phyloP scores from a whole-genome alignment of 2,329 filamentous ascomycete genomes.

The Xylariaceae sp. region DNA sequence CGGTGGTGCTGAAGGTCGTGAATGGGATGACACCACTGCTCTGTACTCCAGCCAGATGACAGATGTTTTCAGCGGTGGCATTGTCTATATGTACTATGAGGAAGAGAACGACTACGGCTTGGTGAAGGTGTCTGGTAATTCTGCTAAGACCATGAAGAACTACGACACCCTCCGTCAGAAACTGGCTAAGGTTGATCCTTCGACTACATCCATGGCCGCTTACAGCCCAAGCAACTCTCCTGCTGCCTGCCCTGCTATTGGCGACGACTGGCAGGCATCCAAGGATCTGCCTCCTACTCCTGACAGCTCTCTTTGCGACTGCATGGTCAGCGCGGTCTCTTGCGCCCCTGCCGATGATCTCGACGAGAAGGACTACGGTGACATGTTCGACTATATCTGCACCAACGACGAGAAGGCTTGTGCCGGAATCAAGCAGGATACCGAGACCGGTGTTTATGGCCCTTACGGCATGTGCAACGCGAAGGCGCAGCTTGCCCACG shows the following conservation, averaged over 20 bases:
- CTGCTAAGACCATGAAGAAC: slow-evolving; percentile 59
- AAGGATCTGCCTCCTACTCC: slow-evolving; percentile 67
- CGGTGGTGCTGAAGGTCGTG: slow-evolving; percentile 52
- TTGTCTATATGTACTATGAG: slow-evolving; percentile 84
- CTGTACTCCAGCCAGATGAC: slow-evolving; percentile 70
- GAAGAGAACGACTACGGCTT: slow-evolving; percentile 72
- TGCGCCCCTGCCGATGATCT: slow-evolving; percentile 59
- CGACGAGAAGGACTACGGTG: slow-evolving; percentile 50
- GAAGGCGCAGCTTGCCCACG: slow-evolving; percentile 58
- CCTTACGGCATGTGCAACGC: slow-evolving; percentile 63
- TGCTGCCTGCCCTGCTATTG: slow-evolving; percentile 60
- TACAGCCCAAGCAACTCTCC: slow-evolving; percentile 66
- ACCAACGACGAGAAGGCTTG: slow-evolving; percentile 49
- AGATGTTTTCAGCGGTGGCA: slow-evolving; percentile 72
- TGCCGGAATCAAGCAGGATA: slow-evolving; percentile 55
- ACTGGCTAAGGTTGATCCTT: slow-evolving; percentile 59
- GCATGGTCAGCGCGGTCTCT: slow-evolving; percentile 65
- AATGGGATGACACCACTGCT: slow-evolving; percentile 67
- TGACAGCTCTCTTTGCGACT: slow-evolving; percentile 65
- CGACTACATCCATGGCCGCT: slow-evolving; percentile 53
- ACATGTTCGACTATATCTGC: slow-evolving; percentile 39
- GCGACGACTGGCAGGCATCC: slow-evolving; percentile 57
- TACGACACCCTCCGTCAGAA: slow-evolving; percentile 62
- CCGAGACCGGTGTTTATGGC: slow-evolving; percentile 55
- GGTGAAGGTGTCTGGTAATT: slow-evolving; percentile 49